Conservation (phyloP, 1,284 basidiomycete species). For the Uromyces viciae-fabae region DNA sequence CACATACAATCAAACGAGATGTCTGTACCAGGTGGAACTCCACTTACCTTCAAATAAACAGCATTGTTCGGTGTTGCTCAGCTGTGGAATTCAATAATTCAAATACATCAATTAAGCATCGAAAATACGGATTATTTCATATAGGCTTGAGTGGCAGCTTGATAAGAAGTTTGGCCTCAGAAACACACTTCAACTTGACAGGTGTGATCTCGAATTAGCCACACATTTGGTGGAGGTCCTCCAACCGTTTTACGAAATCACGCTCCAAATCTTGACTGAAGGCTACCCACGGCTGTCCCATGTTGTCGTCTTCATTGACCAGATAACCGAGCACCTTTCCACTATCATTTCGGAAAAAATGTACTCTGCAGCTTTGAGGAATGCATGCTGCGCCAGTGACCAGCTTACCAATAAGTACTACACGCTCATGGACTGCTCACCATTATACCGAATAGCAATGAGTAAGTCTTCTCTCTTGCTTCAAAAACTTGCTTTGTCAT, state of each 20-base stretch:
- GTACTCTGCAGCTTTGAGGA: neutral
- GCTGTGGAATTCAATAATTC: too few species aligned
- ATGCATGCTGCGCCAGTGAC: neutral
- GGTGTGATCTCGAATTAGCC: neutral
- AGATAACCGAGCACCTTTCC: neutral
- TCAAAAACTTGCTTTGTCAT: too few species aligned
- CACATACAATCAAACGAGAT: neutral
- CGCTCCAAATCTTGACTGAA: neutral
- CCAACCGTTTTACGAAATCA: neutral
- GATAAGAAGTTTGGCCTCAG: neutral
- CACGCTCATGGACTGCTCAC: neutral
- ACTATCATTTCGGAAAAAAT: neutral
- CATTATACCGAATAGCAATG: neutral
- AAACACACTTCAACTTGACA: neutral
- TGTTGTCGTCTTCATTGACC: neutral
- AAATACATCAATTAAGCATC: too few species aligned
- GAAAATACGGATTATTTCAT: too few species aligned
- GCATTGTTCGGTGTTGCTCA: neutral
- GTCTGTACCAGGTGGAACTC: neutral
- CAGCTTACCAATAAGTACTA: neutral
- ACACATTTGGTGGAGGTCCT: neutral
- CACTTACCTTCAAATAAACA: neutral
- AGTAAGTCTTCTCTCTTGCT: too few species aligned
- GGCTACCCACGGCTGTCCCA: neutral
- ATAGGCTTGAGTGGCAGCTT: conserved; percentile 26